Conservation (phyloP, 2,329 filamentous ascomycete species). For the Ceratocystis huliohia region DNA sequence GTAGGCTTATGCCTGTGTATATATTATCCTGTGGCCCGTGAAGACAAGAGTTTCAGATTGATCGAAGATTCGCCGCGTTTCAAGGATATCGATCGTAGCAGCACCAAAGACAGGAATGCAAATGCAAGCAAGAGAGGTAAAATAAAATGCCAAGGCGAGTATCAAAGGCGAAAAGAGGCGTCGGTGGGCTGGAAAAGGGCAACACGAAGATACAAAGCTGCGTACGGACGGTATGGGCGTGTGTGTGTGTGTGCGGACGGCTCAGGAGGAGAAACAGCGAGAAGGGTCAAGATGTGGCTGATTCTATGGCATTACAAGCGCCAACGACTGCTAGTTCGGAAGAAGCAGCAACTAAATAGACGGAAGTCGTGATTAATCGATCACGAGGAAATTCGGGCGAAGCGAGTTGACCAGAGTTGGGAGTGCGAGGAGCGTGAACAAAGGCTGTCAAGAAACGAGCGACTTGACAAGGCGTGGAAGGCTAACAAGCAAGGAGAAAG, state of each 20-base stretch:
- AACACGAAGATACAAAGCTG: conserved; percentile 20
- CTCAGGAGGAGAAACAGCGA: background rate
- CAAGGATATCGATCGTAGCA: background rate
- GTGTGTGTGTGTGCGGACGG: too few relatives aligned
- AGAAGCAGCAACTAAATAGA: conserved; percentile 15
- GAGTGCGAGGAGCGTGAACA: background rate
- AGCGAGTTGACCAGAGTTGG: conserved; percentile 5
- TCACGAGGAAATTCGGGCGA: background rate
- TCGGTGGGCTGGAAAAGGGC: conserved; percentile 10
- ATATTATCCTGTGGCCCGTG: background rate
- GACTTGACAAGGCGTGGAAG: conserved; percentile 11
- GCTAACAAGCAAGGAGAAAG: background rate
- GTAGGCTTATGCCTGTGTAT: background rate
- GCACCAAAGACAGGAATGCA: background rate
- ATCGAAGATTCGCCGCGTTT: background rate
- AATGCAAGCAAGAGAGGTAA: background rate
- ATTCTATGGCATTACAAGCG: background rate
- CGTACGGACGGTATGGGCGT: conserved; percentile 5
- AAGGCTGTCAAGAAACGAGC: conserved; percentile 12
- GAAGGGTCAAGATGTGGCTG: background rate
- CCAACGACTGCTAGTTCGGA: background rate
- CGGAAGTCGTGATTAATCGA: background rate
- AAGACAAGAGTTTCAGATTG: background rate
- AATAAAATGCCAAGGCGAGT: background rate
- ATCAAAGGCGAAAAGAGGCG: background rate